These are phyloP conservation scores for Reutealis trisperma DNA, from an alignment of 345 rosid species.

Conservation along the genomic window DNA sequence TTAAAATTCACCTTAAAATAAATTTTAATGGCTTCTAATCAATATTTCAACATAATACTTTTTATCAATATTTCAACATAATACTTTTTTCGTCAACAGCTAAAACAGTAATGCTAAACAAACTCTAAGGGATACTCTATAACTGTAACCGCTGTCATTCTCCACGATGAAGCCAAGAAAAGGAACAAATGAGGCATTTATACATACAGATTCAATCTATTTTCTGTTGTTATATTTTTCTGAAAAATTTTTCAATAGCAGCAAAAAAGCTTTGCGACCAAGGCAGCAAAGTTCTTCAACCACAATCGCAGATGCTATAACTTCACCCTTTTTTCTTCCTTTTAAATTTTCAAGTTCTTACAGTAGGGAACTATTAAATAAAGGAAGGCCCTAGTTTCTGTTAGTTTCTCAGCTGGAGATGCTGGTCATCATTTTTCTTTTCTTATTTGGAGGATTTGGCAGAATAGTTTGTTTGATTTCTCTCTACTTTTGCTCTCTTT, in stretches of 20 bases:
- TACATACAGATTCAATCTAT: not conserved
- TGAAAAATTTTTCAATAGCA: not conserved
- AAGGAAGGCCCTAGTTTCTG: no score
- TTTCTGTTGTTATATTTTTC: not conserved
- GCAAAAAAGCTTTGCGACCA: not conserved
- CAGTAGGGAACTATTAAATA: not conserved
- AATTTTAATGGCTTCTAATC: no score
- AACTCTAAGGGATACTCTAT: slow-evolving; percentile 30
- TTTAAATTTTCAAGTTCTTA: not conserved
- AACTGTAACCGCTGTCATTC: slow-evolving; percentile 43
- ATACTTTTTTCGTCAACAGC: no score
- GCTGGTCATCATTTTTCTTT: not conserved
- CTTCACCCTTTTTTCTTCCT: no score
- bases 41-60: no score
- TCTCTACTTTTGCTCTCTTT: not conserved
- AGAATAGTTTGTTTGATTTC: slow-evolving; percentile 2
- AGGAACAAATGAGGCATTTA: slow-evolving; percentile 22
- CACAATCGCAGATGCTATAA: not conserved
- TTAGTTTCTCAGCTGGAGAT: not conserved
- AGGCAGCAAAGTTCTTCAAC: not conserved
- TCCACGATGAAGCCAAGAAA: slow-evolving; percentile 49
- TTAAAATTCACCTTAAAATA: no score
- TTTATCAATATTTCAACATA: no score
- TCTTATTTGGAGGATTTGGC: not conserved
- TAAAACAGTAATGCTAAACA: no score